A percentile compares a stretch with the other conserved stretches of the same genome.
phyloP scores from a whole-genome alignment of 257 asterid species.

The Fraxinus anomala region DNA sequence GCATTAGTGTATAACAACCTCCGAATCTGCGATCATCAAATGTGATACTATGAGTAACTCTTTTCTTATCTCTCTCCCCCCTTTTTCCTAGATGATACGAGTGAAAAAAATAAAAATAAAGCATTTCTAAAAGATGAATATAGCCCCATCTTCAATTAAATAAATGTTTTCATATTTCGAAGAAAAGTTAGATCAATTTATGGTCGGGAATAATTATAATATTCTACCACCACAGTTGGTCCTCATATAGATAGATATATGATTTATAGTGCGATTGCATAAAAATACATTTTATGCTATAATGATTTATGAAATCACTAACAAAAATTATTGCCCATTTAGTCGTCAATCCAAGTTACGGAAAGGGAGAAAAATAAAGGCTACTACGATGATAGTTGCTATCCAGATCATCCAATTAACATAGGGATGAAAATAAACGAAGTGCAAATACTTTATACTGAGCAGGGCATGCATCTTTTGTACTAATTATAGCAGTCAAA shows the following conservation, averaged over 20 bases:
- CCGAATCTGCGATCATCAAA: conserved; percentile 60
- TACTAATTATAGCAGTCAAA: neutral
- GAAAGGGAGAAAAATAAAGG: neutral
- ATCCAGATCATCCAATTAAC: neutral
- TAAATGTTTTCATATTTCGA: neutral
- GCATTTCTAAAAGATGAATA: neutral
- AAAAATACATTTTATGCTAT: neutral
- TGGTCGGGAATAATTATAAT: neutral
- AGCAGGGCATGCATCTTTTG: neutral
- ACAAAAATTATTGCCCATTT: neutral
- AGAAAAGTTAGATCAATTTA: neutral
- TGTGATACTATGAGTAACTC: conserved; percentile 15
- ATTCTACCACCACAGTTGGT: neutral
- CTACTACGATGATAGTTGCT: neutral
- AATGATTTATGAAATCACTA: neutral
- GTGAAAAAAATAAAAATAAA: neutral
- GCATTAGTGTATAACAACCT: conserved; percentile 67
- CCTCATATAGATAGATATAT: neutral
- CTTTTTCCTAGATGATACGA: neutral
- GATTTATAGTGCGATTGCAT: neutral
- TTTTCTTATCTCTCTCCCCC: neutral
- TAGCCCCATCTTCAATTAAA: neutral
- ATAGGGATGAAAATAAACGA: neutral
- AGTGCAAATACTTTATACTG: neutral
- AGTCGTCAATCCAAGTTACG: neutral